These are phyloP conservation scores for Populus alba DNA, from an alignment of 345 rosid genomes.

Conservation along the genomic window DNA sequence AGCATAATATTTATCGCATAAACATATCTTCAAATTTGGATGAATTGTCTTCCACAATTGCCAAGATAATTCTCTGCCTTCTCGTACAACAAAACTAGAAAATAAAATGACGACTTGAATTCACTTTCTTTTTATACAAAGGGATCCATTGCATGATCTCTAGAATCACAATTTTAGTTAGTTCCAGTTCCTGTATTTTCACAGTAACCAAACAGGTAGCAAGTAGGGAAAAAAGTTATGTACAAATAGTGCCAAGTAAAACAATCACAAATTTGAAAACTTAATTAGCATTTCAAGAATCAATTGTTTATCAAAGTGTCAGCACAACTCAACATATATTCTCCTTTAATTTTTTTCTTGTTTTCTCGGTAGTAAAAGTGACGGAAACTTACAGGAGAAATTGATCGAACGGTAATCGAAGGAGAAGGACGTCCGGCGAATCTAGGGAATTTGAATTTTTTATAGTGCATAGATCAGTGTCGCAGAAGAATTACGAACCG, in stretches of 20 bases:
- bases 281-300: background rate
- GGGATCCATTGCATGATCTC: too few species aligned
- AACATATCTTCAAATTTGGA: background rate
- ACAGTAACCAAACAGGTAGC: background rate
- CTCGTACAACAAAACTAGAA: too few species aligned
- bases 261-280: too few species aligned
- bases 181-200: too few species aligned
- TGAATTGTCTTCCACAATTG: too few species aligned
- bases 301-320: background rate
- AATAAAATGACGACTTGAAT: too few species aligned
- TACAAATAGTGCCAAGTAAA: too few species aligned
- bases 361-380: background rate
- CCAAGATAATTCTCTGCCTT: too few species aligned
- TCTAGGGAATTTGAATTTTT: background rate
- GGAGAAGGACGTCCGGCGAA: background rate
- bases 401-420: constrained; percentile 3
- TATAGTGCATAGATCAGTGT: background rate
- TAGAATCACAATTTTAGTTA: too few species aligned
- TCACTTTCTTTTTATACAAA: too few species aligned
- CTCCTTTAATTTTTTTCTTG: too few species aligned
- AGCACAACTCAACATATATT: background rate
- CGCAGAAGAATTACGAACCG: background rate
- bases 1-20: background rate
- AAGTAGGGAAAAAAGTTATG: too few species aligned
- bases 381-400: background rate